Evolutionary conservation across 2,329 filamentous ascomycete genomes (phyloP).

Genomic region (Ophiostoma fasciatum): DNA sequence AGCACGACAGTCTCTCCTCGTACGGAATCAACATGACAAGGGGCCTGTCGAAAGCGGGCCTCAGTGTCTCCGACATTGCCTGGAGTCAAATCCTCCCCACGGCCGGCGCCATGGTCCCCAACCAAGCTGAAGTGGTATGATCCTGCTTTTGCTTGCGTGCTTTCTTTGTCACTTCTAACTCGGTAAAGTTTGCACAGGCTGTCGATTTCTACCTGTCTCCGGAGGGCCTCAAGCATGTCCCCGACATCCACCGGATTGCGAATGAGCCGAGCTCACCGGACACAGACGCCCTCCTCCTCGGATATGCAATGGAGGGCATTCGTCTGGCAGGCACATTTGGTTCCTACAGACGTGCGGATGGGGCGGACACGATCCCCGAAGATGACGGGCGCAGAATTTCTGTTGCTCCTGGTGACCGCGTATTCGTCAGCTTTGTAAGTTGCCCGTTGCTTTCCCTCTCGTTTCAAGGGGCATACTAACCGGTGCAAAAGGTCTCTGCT

Average conservation of each 20-base stretch:
- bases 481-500: constrained; percentile 23
- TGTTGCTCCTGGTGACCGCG: constrained; percentile 40
- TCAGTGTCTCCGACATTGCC: constrained; percentile 50
- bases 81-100: constrained; percentile 58
- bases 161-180: background rate
- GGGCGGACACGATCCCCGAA: constrained; percentile 29
- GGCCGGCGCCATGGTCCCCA: constrained; percentile 51
- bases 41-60: constrained; percentile 45
- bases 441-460: no score
- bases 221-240: constrained; percentile 37
- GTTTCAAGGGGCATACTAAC: background rate
- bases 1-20: constrained; percentile 39
- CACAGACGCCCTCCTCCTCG: constrained; percentile 47
- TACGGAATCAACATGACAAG: constrained; percentile 55
- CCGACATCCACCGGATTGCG: constrained; percentile 46
- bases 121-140: constrained; percentile 50
- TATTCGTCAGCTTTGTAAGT: constrained; percentile 49
- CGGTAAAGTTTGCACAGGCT: constrained; percentile 48
- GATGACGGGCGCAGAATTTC: constrained; percentile 36
- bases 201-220: constrained; percentile 57
- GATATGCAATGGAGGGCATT: constrained; percentile 58
- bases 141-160: constrained; percentile 8
- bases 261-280: constrained; percentile 36
- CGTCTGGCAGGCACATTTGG: constrained; percentile 50
- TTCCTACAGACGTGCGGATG: constrained; percentile 40